Evolutionary conservation across 140 eudicot genomes (phyloP), one percentile per base, ranked within the genome.

Genomic region (Anethum foeniculum): DNA sequence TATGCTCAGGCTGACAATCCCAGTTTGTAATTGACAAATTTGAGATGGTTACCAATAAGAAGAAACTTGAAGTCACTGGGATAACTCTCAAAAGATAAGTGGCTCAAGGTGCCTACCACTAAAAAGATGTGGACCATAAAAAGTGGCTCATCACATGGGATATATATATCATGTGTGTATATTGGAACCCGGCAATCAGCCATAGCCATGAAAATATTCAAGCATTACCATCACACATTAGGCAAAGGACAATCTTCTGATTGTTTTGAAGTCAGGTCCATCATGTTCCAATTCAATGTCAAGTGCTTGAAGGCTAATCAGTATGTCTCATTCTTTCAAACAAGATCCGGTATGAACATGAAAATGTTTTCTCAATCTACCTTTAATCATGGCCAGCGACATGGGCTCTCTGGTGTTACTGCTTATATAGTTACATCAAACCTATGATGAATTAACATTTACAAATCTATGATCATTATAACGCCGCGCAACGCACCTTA

Each of bases 71-170:
- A 69, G 13, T 38, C n/a, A 32, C 25, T 34, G 75, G 47, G 75
- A 38, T 60, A 25, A 60, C 4, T 60, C 69, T 25, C 65, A 56
- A 25, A 60, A 8, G 43, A 68, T 32, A 15, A 68, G 75, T 30
- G 75, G 75, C 39, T 30, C 32, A 15, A 68, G 44, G 39, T 71
- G 51, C 77, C 71, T 51, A 77, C 80, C 80, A 76, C 80, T 49
- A 77, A 21, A 76, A 77, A 54, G 41, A 36, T 54, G 71, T 77
- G 80, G 80, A 77, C 80, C 80, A 77, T 77, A n/a, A 34, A 76
- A 47, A 72, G 27, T 47, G 60, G 44, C 44, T 77, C 44, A 6
- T 48, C 65, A 77, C 80, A 77, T 77, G 67, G 67, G 68, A 15
- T 13, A 51, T 15, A 75, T 15, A 11, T 44, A 19, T 75, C 69